These are phyloP conservation scores for Bipolaris sorokiniana DNA, from an alignment of 2,329 filamentous ascomycete genomes.

Conservation along the genomic window DNA sequence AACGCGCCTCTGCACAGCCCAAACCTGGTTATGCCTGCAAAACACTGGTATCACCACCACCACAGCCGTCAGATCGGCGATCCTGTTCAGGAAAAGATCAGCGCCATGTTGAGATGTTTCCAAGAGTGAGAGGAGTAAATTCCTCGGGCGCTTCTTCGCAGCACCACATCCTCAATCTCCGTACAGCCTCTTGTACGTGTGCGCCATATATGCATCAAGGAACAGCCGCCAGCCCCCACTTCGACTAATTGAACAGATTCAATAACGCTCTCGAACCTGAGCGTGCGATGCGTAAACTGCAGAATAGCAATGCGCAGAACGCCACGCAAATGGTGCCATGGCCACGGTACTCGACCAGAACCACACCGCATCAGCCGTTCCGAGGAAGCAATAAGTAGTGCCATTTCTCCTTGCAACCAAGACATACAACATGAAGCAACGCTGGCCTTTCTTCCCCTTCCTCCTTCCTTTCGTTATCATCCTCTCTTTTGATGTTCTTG, in stretches of 20 bases:
- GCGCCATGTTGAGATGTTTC: too few species aligned
- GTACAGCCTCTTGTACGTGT: neutral
- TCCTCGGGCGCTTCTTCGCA: too few species aligned
- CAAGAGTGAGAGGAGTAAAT: too few species aligned
- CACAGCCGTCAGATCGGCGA: too few species aligned
- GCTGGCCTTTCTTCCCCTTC: neutral
- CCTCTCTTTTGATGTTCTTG: neutral
- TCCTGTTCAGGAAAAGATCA: too few species aligned
- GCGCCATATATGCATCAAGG: neutral
- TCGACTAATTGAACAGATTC: neutral
- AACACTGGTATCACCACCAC: neutral
- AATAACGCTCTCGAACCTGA: neutral
- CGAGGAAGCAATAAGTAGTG: neutral
- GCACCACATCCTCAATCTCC: neutral
- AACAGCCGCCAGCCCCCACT: neutral
- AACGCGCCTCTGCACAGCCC: neutral
- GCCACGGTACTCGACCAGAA: slow-evolving; percentile 10
- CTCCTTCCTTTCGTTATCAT: neutral
- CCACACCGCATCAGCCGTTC: slow-evolving; percentile 7
- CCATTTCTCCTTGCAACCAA: slow-evolving; percentile 3
- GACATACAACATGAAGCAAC: neutral
- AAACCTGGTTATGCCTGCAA: too few species aligned
- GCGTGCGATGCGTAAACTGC: neutral
- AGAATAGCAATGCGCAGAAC: neutral
- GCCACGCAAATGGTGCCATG: neutral